These are phyloP conservation scores for Metschnikowia colocasiae DNA, from an alignment of 805 yeast species.

Conservation along the genomic window DNA sequence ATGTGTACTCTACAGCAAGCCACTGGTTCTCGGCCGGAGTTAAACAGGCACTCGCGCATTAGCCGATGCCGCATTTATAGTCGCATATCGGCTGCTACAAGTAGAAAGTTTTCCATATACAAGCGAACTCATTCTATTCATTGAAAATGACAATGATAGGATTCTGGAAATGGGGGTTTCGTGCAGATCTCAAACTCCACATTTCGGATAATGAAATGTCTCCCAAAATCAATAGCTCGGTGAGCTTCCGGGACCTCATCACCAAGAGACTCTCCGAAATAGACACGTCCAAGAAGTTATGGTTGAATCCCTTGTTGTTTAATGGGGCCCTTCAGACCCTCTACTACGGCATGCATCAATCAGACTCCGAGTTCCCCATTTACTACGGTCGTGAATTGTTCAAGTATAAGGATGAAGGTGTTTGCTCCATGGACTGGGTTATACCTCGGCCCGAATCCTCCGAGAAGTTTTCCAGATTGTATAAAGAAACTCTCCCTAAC, in stretches of 20 bases:
- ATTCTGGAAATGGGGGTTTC: slow-evolving; percentile 36
- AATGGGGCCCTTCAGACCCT: slow-evolving; percentile 79
- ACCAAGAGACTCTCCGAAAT: slow-evolving; percentile 18
- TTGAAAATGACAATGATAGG: slow-evolving; percentile 11
- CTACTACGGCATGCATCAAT: slow-evolving; percentile 55
- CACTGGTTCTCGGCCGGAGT: not conserved
- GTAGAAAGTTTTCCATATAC: not conserved
- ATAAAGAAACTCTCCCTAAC: slow-evolving; percentile 31
- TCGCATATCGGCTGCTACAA: not conserved
- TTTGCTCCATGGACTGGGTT: slow-evolving; percentile 72
- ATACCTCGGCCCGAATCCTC: slow-evolving; percentile 34
- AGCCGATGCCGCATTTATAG: not conserved
- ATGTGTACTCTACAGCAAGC: not conserved
- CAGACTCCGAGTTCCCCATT: slow-evolving; percentile 49
- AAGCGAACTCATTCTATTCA: not conserved
- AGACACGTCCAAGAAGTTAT: slow-evolving; percentile 35
- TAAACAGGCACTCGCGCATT: not conserved
- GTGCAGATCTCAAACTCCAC: slow-evolving; percentile 30
- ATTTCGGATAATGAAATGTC: slow-evolving; percentile 20
- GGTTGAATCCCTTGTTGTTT: slow-evolving; percentile 60
- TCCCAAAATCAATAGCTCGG: slow-evolving; percentile 7
- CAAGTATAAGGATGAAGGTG: slow-evolving; percentile 61
- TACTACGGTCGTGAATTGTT: slow-evolving; percentile 73
- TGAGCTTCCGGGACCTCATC: slow-evolving; percentile 14
- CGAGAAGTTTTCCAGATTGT: slow-evolving; percentile 23